Base-by-base conservation (phyloP, 2,329 filamentous ascomycete species). In the Fusarium verticillioides region DNA sequence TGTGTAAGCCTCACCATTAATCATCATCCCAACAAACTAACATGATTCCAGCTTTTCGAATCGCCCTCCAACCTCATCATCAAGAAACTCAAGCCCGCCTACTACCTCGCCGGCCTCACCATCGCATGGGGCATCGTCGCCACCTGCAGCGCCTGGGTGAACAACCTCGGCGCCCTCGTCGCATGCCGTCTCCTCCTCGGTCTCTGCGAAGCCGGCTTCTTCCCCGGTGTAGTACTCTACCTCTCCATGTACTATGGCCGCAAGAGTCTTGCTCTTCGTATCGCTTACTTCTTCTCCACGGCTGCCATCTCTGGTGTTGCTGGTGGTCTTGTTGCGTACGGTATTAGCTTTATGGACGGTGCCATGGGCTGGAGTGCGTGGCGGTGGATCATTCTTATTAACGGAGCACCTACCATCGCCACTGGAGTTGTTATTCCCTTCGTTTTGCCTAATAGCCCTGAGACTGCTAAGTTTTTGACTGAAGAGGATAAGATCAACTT, bases 171-270 rank as follows among this genome's bases (percentile, higher is more conserved):
- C 1, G 82, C 84, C 7, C 81, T 87, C 37, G 75, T 88, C 6
- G 81, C 83, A 1, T 81, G 87, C 5, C 82, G 80, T 28, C 70
- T 81, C 3, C 68, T 82, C 3, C 75, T 82, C 6, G 80, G 80
- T 30, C 66, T 81, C 3, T 81, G 79, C 53, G 79, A 89, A 75
- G 86, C 86, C 1, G 87, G 85, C 1, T 87, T 88, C 78, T 87
- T 87, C 58, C 83, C 85, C 0, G 85, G 86, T 1, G 83, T 85
- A 1, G 84, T 87, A 0, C 85, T 87, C 60, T 88, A 79, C 68
- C 83, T 92, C 9, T 91, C 90, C 1, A 85, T 91, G 69, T 92
- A 91, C 80, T 92, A 92, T 78, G 88, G 85, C 15, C 89, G 89
- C 69, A 84, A 84, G 12, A 89, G 91, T 75, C 83, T 92, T 4